Evolutionary conservation across 192 early-diverging fungal species (phyloP).

Genomic region (Thamnidium elegans): DNA sequence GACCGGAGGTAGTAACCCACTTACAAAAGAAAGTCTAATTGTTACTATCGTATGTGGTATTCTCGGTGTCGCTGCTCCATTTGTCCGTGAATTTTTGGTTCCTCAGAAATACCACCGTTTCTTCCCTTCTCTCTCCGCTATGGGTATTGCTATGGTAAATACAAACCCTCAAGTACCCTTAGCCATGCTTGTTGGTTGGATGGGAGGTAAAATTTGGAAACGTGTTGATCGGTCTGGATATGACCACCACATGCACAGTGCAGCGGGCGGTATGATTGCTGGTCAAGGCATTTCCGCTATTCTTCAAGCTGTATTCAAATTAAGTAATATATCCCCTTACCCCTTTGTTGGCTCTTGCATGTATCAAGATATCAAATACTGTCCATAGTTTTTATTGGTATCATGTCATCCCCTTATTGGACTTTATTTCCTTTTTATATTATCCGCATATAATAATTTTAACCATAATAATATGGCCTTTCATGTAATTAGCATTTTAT

Average conservation of each 20-base stretch:
- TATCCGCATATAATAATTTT: neutral
- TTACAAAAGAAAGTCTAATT: slow-evolving; percentile 40
- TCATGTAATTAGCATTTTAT: too few species aligned
- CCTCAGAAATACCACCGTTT: slow-evolving; percentile 50
- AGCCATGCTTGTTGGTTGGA: slow-evolving; percentile 47
- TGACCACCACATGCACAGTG: slow-evolving; percentile 43
- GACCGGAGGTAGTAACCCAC: slow-evolving; percentile 35
- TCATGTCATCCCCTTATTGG: neutral
- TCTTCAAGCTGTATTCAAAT: slow-evolving; percentile 46
- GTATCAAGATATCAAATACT: slow-evolving; percentile 16
- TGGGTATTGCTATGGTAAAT: slow-evolving; percentile 55
- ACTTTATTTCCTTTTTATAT: neutral
- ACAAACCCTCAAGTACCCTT: slow-evolving; percentile 43
- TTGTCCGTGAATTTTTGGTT: slow-evolving; percentile 44
- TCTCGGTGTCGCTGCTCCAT: slow-evolving; percentile 34
- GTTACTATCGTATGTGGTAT: slow-evolving; percentile 44
- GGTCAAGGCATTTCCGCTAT: slow-evolving; percentile 52
- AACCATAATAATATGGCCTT: too few species aligned
- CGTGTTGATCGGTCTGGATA: slow-evolving; percentile 15
- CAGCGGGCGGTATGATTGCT: slow-evolving; percentile 50
- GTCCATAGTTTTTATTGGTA: slow-evolving; percentile 25
- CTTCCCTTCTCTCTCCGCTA: slow-evolving; percentile 44
- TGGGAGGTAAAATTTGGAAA: slow-evolving; percentile 43
- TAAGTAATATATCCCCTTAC: slow-evolving; percentile 33
- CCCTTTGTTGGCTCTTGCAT: slow-evolving; percentile 27